These are phyloP conservation scores for Pythium oligandrum DNA, from an alignment of 352 stramenopile species.

Conservation along the genomic window DNA sequence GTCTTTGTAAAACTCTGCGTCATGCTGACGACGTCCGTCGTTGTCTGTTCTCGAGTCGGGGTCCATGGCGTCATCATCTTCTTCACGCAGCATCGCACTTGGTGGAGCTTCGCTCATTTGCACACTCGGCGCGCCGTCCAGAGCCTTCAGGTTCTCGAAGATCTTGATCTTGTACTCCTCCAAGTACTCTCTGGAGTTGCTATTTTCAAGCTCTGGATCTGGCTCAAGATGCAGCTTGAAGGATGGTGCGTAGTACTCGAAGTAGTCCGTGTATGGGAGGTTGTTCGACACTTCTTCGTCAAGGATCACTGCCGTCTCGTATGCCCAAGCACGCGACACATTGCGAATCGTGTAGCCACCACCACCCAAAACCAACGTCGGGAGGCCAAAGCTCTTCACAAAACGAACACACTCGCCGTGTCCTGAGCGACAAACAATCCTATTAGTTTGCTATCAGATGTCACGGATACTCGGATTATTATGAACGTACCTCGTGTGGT, in stretches of 20 bases:
- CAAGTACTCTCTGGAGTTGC: slow-evolving; percentile 80
- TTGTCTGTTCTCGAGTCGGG: slow-evolving; percentile 66
- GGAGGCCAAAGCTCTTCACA: slow-evolving; percentile 85
- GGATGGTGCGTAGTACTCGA: slow-evolving; percentile 77
- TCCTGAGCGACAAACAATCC: slow-evolving; percentile 16
- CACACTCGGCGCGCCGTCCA: slow-evolving; percentile 74
- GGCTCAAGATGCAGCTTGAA: slow-evolving; percentile 86
- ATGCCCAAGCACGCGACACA: slow-evolving; percentile 93
- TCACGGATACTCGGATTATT: not conserved
- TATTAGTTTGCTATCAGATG: too few relatives aligned
- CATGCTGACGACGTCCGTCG: slow-evolving; percentile 64
- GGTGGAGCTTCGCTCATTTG: slow-evolving; percentile 77
- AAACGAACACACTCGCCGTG: slow-evolving; percentile 80
- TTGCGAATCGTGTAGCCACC: slow-evolving; percentile 87
- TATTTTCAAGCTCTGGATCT: slow-evolving; percentile 72
- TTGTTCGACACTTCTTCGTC: slow-evolving; percentile 79
- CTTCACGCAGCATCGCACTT: slow-evolving; percentile 66
- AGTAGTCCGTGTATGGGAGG: slow-evolving; percentile 85
- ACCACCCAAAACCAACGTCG: slow-evolving; percentile 78
- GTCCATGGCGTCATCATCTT: slow-evolving; percentile 73
- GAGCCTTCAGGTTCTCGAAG: slow-evolving; percentile 72
- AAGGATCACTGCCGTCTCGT: slow-evolving; percentile 95
- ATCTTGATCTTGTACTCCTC: slow-evolving; percentile 82
- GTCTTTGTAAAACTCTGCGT: slow-evolving; percentile 80
- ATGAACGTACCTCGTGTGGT: slow-evolving; percentile 62